Base-by-base conservation (phyloP, 495 filamentous ascomycete genomes). In the Penicillium daleae region DNA sequence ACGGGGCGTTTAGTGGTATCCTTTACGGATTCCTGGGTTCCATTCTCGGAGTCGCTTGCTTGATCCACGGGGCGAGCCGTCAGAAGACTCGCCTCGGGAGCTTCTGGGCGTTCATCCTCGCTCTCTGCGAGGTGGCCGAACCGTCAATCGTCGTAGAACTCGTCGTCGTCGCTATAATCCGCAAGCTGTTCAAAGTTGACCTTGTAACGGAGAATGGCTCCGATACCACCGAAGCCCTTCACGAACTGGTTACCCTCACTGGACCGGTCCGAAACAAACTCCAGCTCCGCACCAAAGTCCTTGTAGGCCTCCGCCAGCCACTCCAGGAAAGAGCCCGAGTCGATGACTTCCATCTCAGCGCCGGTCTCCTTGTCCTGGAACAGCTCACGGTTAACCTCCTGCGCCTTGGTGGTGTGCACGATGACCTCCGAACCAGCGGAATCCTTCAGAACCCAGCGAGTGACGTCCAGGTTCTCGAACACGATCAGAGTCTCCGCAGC, bases 81-180 rank as follows among this genome's bases (percentile, higher is more conserved):
- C 84, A 83, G 79, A 82, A 84, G 74, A 71, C 74, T 79, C 84
- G 81, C 82, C 80, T 68, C 82, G 79, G 83, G 82, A 81, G 82
- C 83, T 83, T 86, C 88, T 90, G 87, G 88, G 84, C 81, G 81
- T 80, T 83, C 82, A 85, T 87, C 93, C 92, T 96, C 93, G 92
- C 90, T 83, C 75, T 78, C 68, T 81, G 89, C 92, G 92, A 96
- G 92, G 92, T 82, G 82, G 85, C 90, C 84, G 83, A 86, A 89
- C 83, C 89, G 91, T 97, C 93, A 97, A 95, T 97, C 93, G 82
- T 98, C 95, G 80, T 98, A 98, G 83, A 97, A 97, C 71, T 98
- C 93, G 82, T 98, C 95, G 78, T 99, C 95, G 78, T 97, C 94
- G 77, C 91, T 89, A 68, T 88, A 86, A 78, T 99, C 96, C 70